These are phyloP conservation scores for Lasiodiplodia hormozganensis DNA, from an alignment of 2,329 filamentous ascomycete genomes.

Conservation along the genomic window DNA sequence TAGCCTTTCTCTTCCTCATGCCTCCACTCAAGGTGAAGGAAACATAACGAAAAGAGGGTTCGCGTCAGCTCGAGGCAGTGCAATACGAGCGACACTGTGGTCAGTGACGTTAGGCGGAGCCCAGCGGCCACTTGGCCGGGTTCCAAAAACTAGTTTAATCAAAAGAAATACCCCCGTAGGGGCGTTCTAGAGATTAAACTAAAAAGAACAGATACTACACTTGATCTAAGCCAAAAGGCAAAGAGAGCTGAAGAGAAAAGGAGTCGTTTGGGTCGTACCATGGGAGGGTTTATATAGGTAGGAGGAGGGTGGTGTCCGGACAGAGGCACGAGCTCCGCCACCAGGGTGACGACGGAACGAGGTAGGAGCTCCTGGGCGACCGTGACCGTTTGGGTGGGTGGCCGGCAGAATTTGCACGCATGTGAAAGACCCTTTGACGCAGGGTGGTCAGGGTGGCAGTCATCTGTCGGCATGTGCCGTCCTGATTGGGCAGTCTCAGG, in stretches of 20 bases:
- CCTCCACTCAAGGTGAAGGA: constrained; percentile 32
- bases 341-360: not conserved
- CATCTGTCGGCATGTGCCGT: not conserved
- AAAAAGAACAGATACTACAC: constrained; percentile 20
- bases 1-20: constrained; percentile 38
- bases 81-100: constrained; percentile 78
- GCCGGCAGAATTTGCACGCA: not conserved
- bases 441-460: not conserved
- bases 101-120: constrained; percentile 68
- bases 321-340: not conserved
- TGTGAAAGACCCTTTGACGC: not conserved
- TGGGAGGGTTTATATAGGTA: not conserved
- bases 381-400: not conserved
- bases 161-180: constrained; percentile 12
- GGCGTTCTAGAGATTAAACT: constrained; percentile 14
- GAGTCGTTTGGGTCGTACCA: not conserved
- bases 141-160: constrained; percentile 70
- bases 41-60: constrained; percentile 50
- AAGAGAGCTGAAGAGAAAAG: constrained; percentile 15
- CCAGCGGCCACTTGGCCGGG: constrained; percentile 64
- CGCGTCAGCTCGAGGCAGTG: constrained; percentile 77
- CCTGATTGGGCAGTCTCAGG: not conserved
- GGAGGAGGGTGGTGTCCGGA: not conserved
- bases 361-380: not conserved
- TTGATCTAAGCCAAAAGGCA: constrained; percentile 21